Evolutionary conservation across 1,284 basidiomycete species (phyloP), one percentile per base, ranked within the genome.

Genomic region (Cutaneotrichosporon mucoides): DNA sequence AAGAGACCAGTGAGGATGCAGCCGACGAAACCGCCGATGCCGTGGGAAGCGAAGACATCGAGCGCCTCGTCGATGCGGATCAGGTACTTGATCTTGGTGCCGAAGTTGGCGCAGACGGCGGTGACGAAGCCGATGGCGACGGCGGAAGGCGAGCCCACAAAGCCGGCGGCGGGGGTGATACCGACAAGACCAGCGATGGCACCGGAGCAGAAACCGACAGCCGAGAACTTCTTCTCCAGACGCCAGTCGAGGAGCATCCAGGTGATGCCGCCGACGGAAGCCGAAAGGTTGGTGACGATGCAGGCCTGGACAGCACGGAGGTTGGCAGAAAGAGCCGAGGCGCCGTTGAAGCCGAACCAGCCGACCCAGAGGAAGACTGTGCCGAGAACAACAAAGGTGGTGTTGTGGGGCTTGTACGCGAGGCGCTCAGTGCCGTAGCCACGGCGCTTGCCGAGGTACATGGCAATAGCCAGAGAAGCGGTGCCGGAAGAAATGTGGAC

Each of bases 171-270:
- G 13, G 94, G 93, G 1, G 93, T 96, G 76, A 96, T 95, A 54
- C 79, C 80, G 54, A 80, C 92, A 10, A 96, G 84, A 55, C 92
- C 93, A 11, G 88, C 82, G 66, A 98, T 88, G 59, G 91, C 92
- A 55, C 95, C 95, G 3, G 91, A 92, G 81, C 95, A 99, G 82
- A 99, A 95, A 12, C 93, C 93, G 63, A 99, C 90, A 6, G 86
- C 88, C 44, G 88, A 91, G 87, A 88, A 96, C 79, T 97, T 96
- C 76, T 84, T 84, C 79, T 96, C 92, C 60, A 96, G 84, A 59
- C 93, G 86, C 79, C 87, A 94, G 81, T 98, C 94, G 81, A 89
- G 87, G 57, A 92, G 78, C 90, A 97, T 92, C 94, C 95, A 99
- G 11, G 92, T 94, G 62, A 98, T 64, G 11, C 90, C 95, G 53